A percentile compares a stretch with the other conserved stretches of the same genome.
Evolutionary conservation across 2,329 filamentous ascomycete species (phyloP).

Genomic region (Periconia sp.): DNA sequence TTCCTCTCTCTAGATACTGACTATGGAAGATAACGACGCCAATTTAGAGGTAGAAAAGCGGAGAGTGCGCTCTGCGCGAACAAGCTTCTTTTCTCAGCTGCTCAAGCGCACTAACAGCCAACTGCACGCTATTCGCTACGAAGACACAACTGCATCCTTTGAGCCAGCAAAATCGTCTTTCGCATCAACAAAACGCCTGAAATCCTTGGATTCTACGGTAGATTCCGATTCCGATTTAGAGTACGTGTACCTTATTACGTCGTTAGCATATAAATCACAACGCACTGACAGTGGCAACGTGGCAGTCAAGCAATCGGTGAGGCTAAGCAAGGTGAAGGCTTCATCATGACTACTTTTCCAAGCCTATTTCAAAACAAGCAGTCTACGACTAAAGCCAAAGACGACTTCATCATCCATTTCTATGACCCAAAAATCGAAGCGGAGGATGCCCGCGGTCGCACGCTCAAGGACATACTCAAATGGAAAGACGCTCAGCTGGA

Average conservation of each 20-base stretch:
- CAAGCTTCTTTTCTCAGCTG: conserved; percentile 5
- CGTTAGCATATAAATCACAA: too few species aligned
- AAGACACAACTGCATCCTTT: conserved; percentile 6
- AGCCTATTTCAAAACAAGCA: background rate
- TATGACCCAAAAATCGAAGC: conserved; percentile 50
- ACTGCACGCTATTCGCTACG: conserved; percentile 11
- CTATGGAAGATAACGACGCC: conserved; percentile 16
- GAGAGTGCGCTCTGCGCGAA: conserved; percentile 8
- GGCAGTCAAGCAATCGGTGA: too few species aligned
- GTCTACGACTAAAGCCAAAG: background rate
- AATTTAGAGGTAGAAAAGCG: conserved; percentile 5
- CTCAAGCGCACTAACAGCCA: conserved; percentile 16
- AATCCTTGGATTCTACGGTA: too few species aligned
- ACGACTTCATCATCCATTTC: conserved; percentile 49
- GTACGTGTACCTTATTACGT: too few species aligned
- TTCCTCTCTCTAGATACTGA: too few species aligned
- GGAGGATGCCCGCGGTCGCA: conserved; percentile 49
- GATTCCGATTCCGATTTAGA: too few species aligned
- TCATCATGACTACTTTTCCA: background rate
- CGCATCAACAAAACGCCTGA: background rate
- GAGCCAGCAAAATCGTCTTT: background rate
- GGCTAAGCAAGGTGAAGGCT: too few species aligned
- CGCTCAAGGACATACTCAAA: conserved; percentile 54
- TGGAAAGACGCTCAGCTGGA: conserved; percentile 55
- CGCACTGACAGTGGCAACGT: too few species aligned